These are phyloP conservation scores for Oryza nivara DNA, from an alignment of 176 grass and related monocot genomes.

Conservation along the genomic window DNA sequence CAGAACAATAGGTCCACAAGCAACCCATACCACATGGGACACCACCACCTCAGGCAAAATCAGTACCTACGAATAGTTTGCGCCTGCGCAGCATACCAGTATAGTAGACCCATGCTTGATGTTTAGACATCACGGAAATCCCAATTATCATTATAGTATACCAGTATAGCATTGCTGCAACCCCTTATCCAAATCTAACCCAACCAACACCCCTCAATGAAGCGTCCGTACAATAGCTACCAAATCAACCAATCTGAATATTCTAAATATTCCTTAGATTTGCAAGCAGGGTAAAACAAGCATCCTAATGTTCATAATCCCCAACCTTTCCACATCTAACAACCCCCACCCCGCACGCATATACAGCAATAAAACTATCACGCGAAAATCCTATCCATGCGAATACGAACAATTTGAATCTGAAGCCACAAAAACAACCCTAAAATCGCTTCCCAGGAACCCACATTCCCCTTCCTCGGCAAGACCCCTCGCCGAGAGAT, in stretches of 20 bases:
- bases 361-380: not conserved
- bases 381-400: not conserved
- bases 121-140: not conserved
- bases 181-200: conserved; percentile 2
- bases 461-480: conserved; percentile 5
- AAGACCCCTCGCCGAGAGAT: not conserved
- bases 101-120: not conserved
- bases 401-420: not conserved
- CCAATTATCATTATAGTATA: not conserved
- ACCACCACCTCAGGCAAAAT: not conserved
- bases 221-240: not conserved
- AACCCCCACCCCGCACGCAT: not conserved
- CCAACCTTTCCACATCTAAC: conserved; percentile 1
- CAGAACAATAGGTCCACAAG: not conserved
- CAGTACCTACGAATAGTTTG: not conserved
- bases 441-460: not conserved
- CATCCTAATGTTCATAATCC: not conserved
- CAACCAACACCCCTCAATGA: not conserved
- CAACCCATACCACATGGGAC: not conserved
- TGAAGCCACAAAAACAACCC: not conserved
- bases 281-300: not conserved
- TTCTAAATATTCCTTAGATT: not conserved
- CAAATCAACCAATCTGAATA: not conserved
- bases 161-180: not conserved
- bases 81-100: not conserved